phyloP scores from a whole-genome alignment of 1,284 basidiomycete genomes.

The Sporisorium scitamineum region DNA sequence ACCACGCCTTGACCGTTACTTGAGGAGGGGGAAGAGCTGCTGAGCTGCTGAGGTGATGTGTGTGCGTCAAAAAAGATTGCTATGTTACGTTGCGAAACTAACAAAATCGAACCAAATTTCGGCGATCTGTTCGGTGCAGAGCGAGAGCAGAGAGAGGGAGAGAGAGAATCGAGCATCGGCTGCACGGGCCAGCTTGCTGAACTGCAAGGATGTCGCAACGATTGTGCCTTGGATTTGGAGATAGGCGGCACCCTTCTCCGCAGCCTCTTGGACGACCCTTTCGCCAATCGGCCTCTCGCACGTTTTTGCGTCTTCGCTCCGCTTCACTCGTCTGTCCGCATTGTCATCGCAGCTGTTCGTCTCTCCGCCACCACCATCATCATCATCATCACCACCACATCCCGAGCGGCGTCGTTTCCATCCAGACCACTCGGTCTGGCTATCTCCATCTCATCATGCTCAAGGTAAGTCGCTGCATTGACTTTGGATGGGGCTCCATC shows the following conservation, averaged over 20 bases:
- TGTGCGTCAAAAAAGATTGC: background rate
- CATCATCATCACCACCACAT: background rate
- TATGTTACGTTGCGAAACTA: background rate
- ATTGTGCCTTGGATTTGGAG: slow-evolving; percentile 3
- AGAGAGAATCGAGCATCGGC: slow-evolving; percentile 1
- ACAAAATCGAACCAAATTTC: background rate
- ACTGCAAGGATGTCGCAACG: slow-evolving; percentile 2
- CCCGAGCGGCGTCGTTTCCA: background rate
- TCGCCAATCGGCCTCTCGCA: background rate
- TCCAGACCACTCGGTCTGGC: background rate
- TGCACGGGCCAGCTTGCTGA: slow-evolving; percentile 11
- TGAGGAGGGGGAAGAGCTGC: too few relatives aligned
- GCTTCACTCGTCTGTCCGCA: background rate
- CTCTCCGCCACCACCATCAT: background rate
- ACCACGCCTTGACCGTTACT: too few relatives aligned
- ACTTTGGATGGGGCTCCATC: background rate
- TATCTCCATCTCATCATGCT: slow-evolving; percentile 5
- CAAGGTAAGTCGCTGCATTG: slow-evolving; percentile 18
- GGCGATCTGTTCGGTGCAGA: background rate
- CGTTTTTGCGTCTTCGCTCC: slow-evolving; percentile 2
- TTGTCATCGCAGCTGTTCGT: background rate
- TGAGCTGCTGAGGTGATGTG: too few relatives aligned
- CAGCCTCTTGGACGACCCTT: background rate
- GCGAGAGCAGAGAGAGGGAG: background rate
- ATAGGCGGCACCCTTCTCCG: background rate